Percentiles rank a stretch among this genome's conserved stretches.
Evolutionary conservation across 1,284 basidiomycete genomes (phyloP).

Genomic region (Termitomyces sp.): DNA sequence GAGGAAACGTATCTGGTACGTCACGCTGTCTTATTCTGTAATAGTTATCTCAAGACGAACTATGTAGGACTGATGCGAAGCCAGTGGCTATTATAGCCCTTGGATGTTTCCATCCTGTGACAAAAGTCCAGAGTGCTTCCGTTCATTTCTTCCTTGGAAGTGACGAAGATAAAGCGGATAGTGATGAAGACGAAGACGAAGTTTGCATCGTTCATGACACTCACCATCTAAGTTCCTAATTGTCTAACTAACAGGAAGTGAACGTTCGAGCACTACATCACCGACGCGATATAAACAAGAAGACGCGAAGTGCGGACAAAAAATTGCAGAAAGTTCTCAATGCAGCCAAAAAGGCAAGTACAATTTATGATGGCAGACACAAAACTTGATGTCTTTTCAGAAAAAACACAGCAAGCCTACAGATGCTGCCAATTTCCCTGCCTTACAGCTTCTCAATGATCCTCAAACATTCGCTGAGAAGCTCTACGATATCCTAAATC

Average conservation of each 20-base stretch:
- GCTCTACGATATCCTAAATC: slow-evolving; percentile 83
- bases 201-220: slow-evolving; percentile 27
- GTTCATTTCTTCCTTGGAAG: slow-evolving; percentile 96
- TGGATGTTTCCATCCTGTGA: slow-evolving; percentile 90
- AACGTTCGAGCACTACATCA: slow-evolving; percentile 77
- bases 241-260: slow-evolving; percentile 39
- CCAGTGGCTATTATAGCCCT: slow-evolving; percentile 90
- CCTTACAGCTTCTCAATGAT: slow-evolving; percentile 90
- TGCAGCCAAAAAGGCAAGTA: slow-evolving; percentile 58
- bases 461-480: slow-evolving; percentile 96
- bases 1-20: slow-evolving; percentile 89
- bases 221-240: slow-evolving; percentile 5
- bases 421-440: slow-evolving; percentile 79
- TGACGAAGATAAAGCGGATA: slow-evolving; percentile 67
- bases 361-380: not conserved
- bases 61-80: slow-evolving; percentile 80
- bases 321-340: slow-evolving; percentile 73
- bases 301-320: slow-evolving; percentile 74
- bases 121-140: slow-evolving; percentile 93
- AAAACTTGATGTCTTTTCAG: slow-evolving; percentile 29
- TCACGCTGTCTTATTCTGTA: slow-evolving; percentile 7
- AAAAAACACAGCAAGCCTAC: slow-evolving; percentile 54
- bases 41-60: not conserved
- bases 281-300: slow-evolving; percentile 85
- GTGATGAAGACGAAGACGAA: slow-evolving; percentile 69